These are phyloP conservation scores for Globisporangium yorkense DNA, from an alignment of 352 stramenopile genomes.

Conservation along the genomic window DNA sequence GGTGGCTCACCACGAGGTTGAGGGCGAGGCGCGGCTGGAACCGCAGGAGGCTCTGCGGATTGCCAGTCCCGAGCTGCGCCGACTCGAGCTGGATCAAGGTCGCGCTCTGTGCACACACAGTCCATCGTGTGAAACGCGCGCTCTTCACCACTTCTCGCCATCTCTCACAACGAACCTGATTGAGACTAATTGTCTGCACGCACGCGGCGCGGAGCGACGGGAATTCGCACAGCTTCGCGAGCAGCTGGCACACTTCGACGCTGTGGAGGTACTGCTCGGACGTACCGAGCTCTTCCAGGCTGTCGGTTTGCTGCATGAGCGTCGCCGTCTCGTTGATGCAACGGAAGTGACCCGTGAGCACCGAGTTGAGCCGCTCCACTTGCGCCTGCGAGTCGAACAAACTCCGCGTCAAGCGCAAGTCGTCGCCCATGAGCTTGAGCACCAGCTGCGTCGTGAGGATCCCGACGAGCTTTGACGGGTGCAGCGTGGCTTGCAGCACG, in stretches of 20 bases:
- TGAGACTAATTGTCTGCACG: slow-evolving; percentile 56
- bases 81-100: slow-evolving; percentile 66
- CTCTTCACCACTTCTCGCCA: background rate
- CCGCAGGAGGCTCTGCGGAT: slow-evolving; percentile 39
- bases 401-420: slow-evolving; percentile 35
- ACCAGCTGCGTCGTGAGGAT: slow-evolving; percentile 46
- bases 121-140: background rate
- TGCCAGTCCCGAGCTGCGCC: slow-evolving; percentile 36
- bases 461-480: slow-evolving; percentile 60
- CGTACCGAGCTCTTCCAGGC: slow-evolving; percentile 32
- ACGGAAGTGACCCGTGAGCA: slow-evolving; percentile 49
- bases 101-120: slow-evolving; percentile 30
- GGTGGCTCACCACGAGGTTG: slow-evolving; percentile 45
- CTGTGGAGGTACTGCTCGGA: slow-evolving; percentile 69
- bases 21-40: slow-evolving; percentile 72
- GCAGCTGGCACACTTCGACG: slow-evolving; percentile 49
- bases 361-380: slow-evolving; percentile 34
- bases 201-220: slow-evolving; percentile 39
- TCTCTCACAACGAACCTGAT: slow-evolving; percentile 39
- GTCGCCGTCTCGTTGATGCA: slow-evolving; percentile 38
- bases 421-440: slow-evolving; percentile 56
- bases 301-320: slow-evolving; percentile 36
- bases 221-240: slow-evolving; percentile 53
- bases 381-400: slow-evolving; percentile 38
- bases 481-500: slow-evolving; percentile 59